A percentile compares a stretch with the other conserved stretches of the same genome.
phyloP scores from a whole-genome alignment of 345 rosid species.

The Mercurialis annua region DNA sequence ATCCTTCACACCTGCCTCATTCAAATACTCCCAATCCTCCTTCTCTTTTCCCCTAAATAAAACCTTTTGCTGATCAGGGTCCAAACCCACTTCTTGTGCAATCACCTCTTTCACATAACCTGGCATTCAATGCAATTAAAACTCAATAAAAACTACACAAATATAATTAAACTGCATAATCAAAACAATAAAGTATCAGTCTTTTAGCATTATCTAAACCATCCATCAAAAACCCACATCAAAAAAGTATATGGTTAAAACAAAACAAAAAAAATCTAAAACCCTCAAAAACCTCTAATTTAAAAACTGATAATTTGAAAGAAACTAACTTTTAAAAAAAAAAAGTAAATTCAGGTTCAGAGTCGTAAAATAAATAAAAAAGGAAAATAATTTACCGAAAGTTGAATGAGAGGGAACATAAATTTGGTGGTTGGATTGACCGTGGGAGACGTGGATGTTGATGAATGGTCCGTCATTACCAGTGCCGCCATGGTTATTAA shows the following conservation, averaged over 20 bases:
- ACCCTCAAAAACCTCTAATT: background rate
- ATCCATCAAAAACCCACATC: background rate
- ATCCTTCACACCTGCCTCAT: slow-evolving; percentile 63
- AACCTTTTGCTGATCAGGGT: slow-evolving; percentile 41
- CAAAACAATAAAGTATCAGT: background rate
- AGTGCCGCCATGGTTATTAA: slow-evolving; percentile 17
- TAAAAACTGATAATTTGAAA: too few species aligned
- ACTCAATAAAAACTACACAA: background rate
- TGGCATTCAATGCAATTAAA: slow-evolving; percentile 16
- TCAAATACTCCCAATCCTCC: slow-evolving; percentile 56
- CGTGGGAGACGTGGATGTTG: slow-evolving; percentile 45
- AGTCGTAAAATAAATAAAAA: too few species aligned
- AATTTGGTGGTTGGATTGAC: slow-evolving; percentile 48
- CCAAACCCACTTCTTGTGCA: slow-evolving; percentile 47
- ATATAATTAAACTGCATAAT: background rate
- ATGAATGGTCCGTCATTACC: slow-evolving; percentile 35
- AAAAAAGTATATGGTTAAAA: background rate
- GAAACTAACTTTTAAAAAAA: too few species aligned
- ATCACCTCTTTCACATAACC: slow-evolving; percentile 64
- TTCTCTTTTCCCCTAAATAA: slow-evolving; percentile 79
- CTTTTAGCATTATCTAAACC: background rate
- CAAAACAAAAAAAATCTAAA: background rate
- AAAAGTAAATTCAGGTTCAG: too few species aligned
- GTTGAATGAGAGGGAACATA: slow-evolving; percentile 45
- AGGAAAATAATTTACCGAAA: slow-evolving; percentile 45